phyloP scores from a whole-genome alignment of 2,329 filamentous ascomycete genomes.

The Phaeosphaeria sp. region DNA sequence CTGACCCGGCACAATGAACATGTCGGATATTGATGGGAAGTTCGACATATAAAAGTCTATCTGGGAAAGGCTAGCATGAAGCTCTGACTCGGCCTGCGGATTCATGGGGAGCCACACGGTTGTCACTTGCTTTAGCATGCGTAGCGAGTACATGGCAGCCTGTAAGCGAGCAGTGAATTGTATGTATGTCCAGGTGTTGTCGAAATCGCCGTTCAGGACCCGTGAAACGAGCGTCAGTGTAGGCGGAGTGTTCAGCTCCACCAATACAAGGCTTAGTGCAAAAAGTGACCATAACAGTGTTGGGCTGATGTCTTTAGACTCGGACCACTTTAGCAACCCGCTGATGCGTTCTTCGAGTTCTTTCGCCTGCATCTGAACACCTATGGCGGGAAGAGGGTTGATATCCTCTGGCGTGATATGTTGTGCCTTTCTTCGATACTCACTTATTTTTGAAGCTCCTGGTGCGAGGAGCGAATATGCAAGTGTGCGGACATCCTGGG shows the following conservation, averaged over 20 bases:
- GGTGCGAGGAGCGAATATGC: conserved; percentile 48
- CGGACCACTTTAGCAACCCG: conserved; percentile 24
- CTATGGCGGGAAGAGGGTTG: conserved; percentile 7
- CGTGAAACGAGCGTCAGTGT: conserved; percentile 18
- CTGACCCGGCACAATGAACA: conserved; percentile 37
- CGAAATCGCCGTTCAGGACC: conserved; percentile 37
- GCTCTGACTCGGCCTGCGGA: background rate
- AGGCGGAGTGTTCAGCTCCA: conserved; percentile 28
- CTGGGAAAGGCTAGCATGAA: conserved; percentile 3
- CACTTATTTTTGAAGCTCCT: conserved; percentile 30
- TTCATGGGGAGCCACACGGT: conserved; percentile 24
- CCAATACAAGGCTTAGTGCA: conserved; percentile 28
- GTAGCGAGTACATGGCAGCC: conserved; percentile 51
- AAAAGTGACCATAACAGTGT: conserved; percentile 34
- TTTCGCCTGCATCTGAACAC: conserved; percentile 3
- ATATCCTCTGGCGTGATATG: conserved; percentile 27
- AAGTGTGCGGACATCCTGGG: conserved; percentile 43
- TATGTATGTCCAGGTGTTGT: conserved; percentile 46
- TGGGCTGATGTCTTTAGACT: conserved; percentile 10
- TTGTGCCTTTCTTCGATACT: conserved; percentile 49
- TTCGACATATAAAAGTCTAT: conserved; percentile 23
- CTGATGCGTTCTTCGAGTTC: conserved; percentile 22
- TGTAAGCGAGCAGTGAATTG: conserved; percentile 51
- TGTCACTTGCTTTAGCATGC: conserved; percentile 50
- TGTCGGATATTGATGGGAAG: conserved; percentile 31